These are phyloP conservation scores for Ceratobasidium sp. DNA, from an alignment of 1,284 basidiomycete species.

Conservation along the genomic window DNA sequence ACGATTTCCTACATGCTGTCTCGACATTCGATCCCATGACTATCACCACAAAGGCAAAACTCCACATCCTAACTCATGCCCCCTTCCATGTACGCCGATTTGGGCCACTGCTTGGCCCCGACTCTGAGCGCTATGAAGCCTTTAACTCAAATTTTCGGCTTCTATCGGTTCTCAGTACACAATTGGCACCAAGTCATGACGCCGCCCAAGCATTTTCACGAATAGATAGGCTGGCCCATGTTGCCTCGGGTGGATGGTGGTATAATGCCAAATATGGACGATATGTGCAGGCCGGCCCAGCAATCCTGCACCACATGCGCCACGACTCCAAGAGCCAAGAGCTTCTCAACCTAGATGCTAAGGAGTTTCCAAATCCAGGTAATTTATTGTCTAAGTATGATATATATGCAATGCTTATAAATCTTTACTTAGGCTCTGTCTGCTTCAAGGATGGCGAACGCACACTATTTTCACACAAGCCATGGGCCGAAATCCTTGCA, in stretches of 20 bases:
- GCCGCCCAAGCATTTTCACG: conserved; percentile 43
- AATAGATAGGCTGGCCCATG: conserved; percentile 46
- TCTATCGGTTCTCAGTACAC: conserved; percentile 49
- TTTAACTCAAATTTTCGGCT: conserved; percentile 47
- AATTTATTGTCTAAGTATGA: not conserved
- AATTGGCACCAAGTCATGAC: conserved; percentile 49
- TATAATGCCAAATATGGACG: not conserved
- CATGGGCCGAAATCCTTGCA: not conserved
- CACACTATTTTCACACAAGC: not conserved
- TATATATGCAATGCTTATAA: not conserved
- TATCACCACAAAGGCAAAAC: conserved; percentile 48
- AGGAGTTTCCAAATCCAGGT: not conserved
- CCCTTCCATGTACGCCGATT: conserved; percentile 46
- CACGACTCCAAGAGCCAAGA: not conserved
- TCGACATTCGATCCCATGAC: not conserved
- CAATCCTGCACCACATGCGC: not conserved
- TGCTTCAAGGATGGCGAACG: not conserved
- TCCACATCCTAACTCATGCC: conserved; percentile 49
- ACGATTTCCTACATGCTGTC: conserved; percentile 32
- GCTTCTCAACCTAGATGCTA: not conserved
- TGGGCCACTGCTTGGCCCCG: conserved; percentile 46
- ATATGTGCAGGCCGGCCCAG: not conserved
- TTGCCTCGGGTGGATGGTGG: conserved; percentile 49
- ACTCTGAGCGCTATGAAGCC: conserved; percentile 47
- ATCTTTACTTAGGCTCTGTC: not conserved